These are phyloP conservation scores for Aegilops tauschii DNA, from an alignment of 176 grass and related monocot species.

Conservation along the genomic window DNA sequence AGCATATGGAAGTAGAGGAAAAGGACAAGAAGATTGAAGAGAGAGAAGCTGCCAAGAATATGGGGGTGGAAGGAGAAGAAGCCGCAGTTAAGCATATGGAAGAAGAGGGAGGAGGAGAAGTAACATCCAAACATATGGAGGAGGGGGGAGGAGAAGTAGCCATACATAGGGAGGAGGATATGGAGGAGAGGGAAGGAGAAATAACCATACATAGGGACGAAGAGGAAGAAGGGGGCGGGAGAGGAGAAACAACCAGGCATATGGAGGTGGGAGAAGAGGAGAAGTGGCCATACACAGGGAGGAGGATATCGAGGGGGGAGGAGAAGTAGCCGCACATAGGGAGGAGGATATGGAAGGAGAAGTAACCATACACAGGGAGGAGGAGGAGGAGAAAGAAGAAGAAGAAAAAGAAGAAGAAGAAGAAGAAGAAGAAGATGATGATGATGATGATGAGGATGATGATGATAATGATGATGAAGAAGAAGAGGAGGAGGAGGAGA, in stretches of 20 bases:
- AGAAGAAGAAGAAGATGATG: too few relatives aligned
- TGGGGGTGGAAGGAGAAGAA: not conserved
- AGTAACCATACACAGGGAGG: too few relatives aligned
- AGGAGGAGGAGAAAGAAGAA: too few relatives aligned
- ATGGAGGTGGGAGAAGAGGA: not conserved
- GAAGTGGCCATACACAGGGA: too few relatives aligned
- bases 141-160: not conserved
- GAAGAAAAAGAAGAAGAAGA: too few relatives aligned
- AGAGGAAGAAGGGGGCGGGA: not conserved
- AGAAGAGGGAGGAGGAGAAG: not conserved
- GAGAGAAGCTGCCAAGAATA: not conserved
- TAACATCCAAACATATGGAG: not conserved
- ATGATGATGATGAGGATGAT: too few relatives aligned
- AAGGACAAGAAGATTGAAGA: not conserved
- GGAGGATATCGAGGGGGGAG: too few relatives aligned
- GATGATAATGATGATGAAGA: too few relatives aligned
- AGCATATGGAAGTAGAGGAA: not conserved
- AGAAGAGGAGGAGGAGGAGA: too few relatives aligned
- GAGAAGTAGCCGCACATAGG: too few relatives aligned
- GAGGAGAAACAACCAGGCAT: not conserved
- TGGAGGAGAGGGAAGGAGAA: not conserved
- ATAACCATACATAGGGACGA: not conserved
- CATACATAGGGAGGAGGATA: too few relatives aligned
- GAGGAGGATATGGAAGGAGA: too few relatives aligned
- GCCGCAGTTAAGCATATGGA: not conserved